A percentile compares a stretch with the other conserved stretches of the same genome.
These are phyloP conservation scores for Ensete ventricosum DNA, from an alignment of 176 grass and related monocot genomes.

Conservation along the genomic window DNA sequence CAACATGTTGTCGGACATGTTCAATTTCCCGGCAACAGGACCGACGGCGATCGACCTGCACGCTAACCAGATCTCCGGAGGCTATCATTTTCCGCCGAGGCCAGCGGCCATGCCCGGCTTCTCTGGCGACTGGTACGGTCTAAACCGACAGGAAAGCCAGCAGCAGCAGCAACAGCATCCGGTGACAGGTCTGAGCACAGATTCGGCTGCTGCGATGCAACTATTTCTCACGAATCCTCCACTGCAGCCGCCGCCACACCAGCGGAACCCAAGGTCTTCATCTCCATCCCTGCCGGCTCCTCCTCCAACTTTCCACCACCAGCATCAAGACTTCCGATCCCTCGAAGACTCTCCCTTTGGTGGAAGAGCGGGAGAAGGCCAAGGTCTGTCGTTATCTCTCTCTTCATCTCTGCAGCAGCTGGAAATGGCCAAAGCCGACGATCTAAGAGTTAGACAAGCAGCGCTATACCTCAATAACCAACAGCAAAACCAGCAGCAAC, in stretches of 20 bases:
- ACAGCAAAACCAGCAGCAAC: slow-evolving; percentile 8
- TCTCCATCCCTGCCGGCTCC: not conserved
- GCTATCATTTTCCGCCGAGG: slow-evolving; percentile 34
- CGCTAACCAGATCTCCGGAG: slow-evolving; percentile 57
- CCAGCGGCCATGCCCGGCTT: slow-evolving; percentile 20
- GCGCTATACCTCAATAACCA: slow-evolving; percentile 8
- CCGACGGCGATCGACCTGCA: slow-evolving; percentile 59
- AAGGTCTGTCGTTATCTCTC: slow-evolving; percentile 17
- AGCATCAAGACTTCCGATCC: not conserved
- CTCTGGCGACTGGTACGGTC: slow-evolving; percentile 47
- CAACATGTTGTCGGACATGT: slow-evolving; percentile 95
- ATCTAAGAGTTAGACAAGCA: slow-evolving; percentile 3
- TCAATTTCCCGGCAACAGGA: slow-evolving; percentile 52
- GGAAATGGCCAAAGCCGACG: slow-evolving; percentile 15
- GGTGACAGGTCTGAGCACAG: not conserved
- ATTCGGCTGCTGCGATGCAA: slow-evolving; percentile 1
- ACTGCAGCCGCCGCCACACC: too few species aligned
- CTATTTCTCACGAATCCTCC: slow-evolving; percentile 9
- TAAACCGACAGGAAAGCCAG: not conserved
- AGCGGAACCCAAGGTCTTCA: not conserved
- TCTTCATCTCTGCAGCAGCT: slow-evolving; percentile 16
- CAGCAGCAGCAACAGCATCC: slow-evolving; percentile 1
- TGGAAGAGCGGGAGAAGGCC: not conserved
- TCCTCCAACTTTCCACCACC: not conserved
- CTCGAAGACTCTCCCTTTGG: not conserved